phyloP scores from a whole-genome alignment of 1,284 basidiomycete genomes.

The Calocybe gambosa region DNA sequence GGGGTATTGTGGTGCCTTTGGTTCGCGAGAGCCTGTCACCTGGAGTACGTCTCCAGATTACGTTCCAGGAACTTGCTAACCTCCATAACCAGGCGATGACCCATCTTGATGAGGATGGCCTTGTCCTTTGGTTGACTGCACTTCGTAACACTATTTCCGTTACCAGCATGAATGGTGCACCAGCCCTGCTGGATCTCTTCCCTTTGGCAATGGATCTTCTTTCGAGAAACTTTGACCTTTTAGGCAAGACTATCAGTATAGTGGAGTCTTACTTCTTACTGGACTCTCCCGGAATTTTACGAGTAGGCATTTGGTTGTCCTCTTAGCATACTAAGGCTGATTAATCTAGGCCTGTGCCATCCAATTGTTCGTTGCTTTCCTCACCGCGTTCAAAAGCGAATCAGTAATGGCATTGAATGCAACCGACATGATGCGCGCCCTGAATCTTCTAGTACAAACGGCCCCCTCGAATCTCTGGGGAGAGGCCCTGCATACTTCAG shows the following conservation, averaged over 20 bases:
- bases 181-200: conserved; percentile 63
- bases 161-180: conserved; percentile 37
- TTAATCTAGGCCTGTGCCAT: conserved; percentile 39
- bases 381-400: conserved; percentile 40
- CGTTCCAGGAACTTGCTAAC: background rate
- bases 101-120: conserved; percentile 75
- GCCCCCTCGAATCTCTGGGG: conserved; percentile 61
- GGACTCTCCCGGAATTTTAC: conserved; percentile 59
- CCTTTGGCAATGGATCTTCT: conserved; percentile 60
- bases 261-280: conserved; percentile 81
- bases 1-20: conserved; percentile 62
- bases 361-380: conserved; percentile 52
- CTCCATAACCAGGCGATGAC: conserved; percentile 45
- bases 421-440: conserved; percentile 48
- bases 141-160: conserved; percentile 64
- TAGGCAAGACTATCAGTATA: conserved; percentile 62
- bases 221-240: conserved; percentile 67
- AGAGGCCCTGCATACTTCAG: conserved; percentile 62
- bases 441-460: conserved; percentile 57
- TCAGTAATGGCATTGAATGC: conserved; percentile 45
- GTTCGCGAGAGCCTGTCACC: conserved; percentile 70
- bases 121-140: conserved; percentile 71
- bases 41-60: conserved; percentile 32
- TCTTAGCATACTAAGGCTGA: background rate
- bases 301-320: conserved; percentile 40